A percentile compares a stretch with the other conserved stretches of the same genome.
phyloP scores from a whole-genome alignment of 1,139 yeast species.

The Scheffersomyces titani region DNA sequence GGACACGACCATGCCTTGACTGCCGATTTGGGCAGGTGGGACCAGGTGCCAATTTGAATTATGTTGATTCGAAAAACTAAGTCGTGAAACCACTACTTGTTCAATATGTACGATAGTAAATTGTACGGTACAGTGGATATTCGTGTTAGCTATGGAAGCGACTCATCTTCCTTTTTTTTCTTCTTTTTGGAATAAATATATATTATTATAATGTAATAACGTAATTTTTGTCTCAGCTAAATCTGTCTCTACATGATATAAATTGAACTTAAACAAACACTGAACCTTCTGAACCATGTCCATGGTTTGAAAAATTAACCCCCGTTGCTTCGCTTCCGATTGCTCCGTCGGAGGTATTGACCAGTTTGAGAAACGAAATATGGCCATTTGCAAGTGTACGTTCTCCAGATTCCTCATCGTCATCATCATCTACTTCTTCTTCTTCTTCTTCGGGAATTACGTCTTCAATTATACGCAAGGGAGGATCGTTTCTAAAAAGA shows the following conservation, averaged over 20 bases:
- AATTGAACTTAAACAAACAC: not conserved
- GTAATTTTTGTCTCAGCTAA: not conserved
- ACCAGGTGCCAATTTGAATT: not conserved
- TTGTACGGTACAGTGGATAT: too few relatives aligned
- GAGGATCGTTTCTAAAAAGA: slow-evolving; percentile 5
- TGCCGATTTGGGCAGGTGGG: slow-evolving; percentile 5
- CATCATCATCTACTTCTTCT: slow-evolving; percentile 4
- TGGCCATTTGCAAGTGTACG: not conserved
- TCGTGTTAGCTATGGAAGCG: too few relatives aligned
- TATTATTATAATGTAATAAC: not conserved
- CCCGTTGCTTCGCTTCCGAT: not conserved
- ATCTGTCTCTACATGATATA: not conserved
- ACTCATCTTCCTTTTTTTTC: not conserved
- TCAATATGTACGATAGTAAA: too few relatives aligned
- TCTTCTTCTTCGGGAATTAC: slow-evolving; percentile 4
- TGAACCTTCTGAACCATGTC: not conserved
- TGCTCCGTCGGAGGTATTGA: not conserved
- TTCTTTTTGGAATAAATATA: too few relatives aligned
- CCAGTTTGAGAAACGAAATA: not conserved
- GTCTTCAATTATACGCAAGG: slow-evolving; percentile 9
- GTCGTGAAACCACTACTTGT: too few relatives aligned
- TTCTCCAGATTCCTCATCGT: not conserved
- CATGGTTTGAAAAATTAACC: not conserved
- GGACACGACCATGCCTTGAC: slow-evolving; percentile 5
- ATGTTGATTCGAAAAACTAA: not conserved